Evolutionary conservation across 192 early-diverging fungal species (phyloP).

Genomic region (Umbelopsis isabellina): DNA sequence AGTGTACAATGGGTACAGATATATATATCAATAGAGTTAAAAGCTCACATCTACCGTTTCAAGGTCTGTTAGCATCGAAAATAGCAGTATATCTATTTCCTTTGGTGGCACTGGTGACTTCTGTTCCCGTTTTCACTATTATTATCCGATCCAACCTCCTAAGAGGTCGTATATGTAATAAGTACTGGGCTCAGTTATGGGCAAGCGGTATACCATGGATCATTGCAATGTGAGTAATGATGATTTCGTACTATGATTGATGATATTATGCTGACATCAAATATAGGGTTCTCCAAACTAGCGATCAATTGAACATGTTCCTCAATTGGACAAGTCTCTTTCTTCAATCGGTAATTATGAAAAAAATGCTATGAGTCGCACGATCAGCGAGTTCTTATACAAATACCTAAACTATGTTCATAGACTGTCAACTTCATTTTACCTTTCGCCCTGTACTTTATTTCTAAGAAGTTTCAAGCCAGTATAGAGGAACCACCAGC

Average conservation of each 20-base stretch:
- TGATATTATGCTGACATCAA: not conserved
- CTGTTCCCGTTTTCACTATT: constrained; percentile 74
- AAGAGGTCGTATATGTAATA: constrained; percentile 49
- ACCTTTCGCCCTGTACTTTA: constrained; percentile 69
- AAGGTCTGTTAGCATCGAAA: constrained; percentile 37
- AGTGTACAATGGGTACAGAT: not conserved
- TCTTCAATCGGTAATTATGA: constrained; percentile 52
- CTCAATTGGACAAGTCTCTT: constrained; percentile 67
- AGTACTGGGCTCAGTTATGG: constrained; percentile 55
- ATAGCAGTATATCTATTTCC: constrained; percentile 59
- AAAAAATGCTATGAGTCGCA: not conserved
- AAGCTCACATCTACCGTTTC: constrained; percentile 5
- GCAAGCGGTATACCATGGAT: constrained; percentile 65
- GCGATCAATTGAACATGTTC: constrained; percentile 54
- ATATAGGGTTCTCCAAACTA: constrained; percentile 62
- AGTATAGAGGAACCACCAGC: constrained; percentile 28
- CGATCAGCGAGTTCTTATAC: not conserved
- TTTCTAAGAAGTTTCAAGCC: constrained; percentile 44
- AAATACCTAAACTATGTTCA: not conserved
- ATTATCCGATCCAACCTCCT: constrained; percentile 64
- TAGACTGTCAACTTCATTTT: constrained; percentile 67
- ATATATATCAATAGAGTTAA: not conserved
- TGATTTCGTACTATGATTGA: not conserved
- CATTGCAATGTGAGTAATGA: constrained; percentile 48
- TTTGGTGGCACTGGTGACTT: constrained; percentile 60